Evolutionary conservation across 805 yeast genomes (phyloP), one percentile per base, ranked within the genome.

Genomic region (Maudiozyma pseudohumilis): DNA sequence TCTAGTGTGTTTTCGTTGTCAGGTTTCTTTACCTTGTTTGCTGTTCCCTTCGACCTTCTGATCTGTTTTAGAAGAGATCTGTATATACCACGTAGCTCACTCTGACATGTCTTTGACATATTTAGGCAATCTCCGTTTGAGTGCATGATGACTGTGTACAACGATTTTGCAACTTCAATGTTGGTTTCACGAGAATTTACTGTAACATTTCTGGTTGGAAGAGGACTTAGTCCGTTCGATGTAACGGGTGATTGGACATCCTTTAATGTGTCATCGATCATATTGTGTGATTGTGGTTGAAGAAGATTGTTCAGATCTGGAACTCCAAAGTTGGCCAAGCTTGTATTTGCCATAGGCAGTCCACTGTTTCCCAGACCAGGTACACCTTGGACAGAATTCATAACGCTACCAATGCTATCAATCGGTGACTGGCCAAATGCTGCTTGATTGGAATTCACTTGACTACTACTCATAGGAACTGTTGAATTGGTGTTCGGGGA

Each of bases 141-240:
- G 39, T 56, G 56, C 34, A 53, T 55, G 11, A 59, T 41, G 21
- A 59, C 47, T 28, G 44, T 50, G 2, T 55, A 55, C 38, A 59
- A 44, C 4, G 61, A 50, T 29, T 52, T 56, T 19, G 61, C 61
- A 24, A 59, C 48, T 17, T 53, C 54, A 4, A 56, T 49, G 39
- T 49, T 54, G 1, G 53, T 44, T 29, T 56, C 52, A 17, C 50
- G 27, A 4, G 45, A 37, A 18, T 27, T 31, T 12, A 40, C 8
- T 10, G n/a, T 17, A 10, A 29, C 20, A 19, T 29, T 29, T 18
- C 23, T 18, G 11, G 32, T 11, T 18, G 23, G 5, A 19, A 23
- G 6, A 5, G 32, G 23, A 18, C 23, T 29, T 18, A 18, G n/a
- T 17, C 10, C 23, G 7, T 29, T 17, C 6, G 37, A 24, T 16